phyloP scores from a whole-genome alignment of 75 land plant species.

The Adiantum capillusveneris region DNA sequence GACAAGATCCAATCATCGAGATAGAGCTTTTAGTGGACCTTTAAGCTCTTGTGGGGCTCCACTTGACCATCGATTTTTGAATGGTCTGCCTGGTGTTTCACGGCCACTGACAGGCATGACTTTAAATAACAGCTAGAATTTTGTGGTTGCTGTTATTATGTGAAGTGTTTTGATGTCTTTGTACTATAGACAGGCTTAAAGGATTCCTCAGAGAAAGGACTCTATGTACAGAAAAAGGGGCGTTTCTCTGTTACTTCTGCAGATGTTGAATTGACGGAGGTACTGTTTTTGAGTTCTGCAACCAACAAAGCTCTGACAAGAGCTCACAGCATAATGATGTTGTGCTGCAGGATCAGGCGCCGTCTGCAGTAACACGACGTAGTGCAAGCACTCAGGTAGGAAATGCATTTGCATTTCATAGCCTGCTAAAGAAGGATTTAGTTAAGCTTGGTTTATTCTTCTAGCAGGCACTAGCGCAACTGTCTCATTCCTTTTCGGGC shows the following conservation, averaged over 20 bases:
- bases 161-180: background rate
- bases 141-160: no score
- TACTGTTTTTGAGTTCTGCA: background rate
- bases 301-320: no score
- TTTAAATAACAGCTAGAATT: background rate
- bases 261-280: conserved; percentile 50
- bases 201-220: conserved; percentile 18
- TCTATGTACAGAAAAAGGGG: conserved; percentile 69
- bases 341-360: background rate
- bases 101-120: conserved; percentile 13
- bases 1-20: conserved; percentile 4
- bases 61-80: conserved; percentile 12
- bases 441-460: no score
- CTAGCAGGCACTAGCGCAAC: no score
- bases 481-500: background rate
- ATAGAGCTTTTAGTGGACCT: conserved; percentile 20
- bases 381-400: background rate
- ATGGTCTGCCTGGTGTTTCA: conserved; percentile 12
- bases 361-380: background rate
- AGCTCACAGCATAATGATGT: background rate
- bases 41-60: conserved; percentile 10
- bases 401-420: no score
- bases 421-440: no score
- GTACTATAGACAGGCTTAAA: background rate
- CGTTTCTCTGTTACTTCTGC: conserved; percentile 85